These are phyloP conservation scores for Parasarocladium wereldwijsianum DNA, from an alignment of 2,329 filamentous ascomycete species.

Conservation along the genomic window DNA sequence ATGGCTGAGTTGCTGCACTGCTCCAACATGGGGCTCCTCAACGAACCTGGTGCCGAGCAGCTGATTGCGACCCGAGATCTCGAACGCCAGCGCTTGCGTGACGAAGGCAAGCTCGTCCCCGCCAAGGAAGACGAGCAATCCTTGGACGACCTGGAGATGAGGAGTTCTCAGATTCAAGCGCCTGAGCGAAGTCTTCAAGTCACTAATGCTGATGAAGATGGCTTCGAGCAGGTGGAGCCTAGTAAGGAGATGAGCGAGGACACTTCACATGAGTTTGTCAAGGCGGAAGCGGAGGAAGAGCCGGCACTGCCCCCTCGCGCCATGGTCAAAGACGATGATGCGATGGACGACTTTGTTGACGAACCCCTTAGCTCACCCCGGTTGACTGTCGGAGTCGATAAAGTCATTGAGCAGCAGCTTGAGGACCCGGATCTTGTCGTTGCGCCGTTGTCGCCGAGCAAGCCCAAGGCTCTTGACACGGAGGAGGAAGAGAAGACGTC, in stretches of 20 bases:
- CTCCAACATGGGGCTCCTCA: constrained; percentile 95
- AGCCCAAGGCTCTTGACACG: constrained; percentile 13
- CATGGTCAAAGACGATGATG: constrained; percentile 36
- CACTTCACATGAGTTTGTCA: constrained; percentile 53
- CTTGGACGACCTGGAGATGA: constrained; percentile 48
- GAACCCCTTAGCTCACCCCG: constrained; percentile 58
- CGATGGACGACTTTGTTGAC: constrained; percentile 67
- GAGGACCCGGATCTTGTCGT: constrained; percentile 43
- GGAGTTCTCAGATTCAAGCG: constrained; percentile 29
- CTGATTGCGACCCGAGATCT: constrained; percentile 66
- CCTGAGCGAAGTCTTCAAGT: constrained; percentile 53
- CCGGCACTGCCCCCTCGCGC: constrained; percentile 11
- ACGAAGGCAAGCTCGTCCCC: constrained; percentile 54
- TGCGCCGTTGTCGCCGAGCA: constrained; percentile 40
- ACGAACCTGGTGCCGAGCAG: constrained; percentile 79
- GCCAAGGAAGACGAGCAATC: constrained; percentile 22
- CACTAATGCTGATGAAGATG: constrained; percentile 73
- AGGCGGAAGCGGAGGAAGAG: constrained; percentile 38
- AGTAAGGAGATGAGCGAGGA: constrained; percentile 59
- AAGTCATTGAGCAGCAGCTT: constrained; percentile 33
- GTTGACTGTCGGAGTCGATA: constrained; percentile 46
- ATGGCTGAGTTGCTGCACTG: constrained; percentile 97
- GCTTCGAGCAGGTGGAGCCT: constrained; percentile 76
- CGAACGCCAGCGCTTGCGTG: constrained; percentile 66
- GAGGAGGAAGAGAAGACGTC: not conserved